Percentiles rank a stretch among this genome's conserved stretches.
These are phyloP conservation scores for Sarocladiaceae sp. DNA, from an alignment of 2,329 filamentous ascomycete genomes.

Conservation along the genomic window DNA sequence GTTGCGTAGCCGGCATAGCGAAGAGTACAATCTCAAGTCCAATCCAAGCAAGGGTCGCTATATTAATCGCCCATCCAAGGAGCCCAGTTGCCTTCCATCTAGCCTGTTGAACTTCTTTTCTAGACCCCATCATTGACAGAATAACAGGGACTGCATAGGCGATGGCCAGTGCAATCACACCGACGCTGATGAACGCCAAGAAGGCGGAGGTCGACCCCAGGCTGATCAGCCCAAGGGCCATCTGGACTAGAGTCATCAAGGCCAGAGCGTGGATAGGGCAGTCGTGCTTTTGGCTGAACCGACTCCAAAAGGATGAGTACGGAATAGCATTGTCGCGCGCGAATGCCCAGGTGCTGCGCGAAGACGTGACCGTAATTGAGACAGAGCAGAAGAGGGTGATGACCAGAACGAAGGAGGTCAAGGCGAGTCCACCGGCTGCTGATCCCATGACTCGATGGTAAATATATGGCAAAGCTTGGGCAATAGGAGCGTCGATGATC, in stretches of 20 bases:
- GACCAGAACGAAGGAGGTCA: conserved; percentile 49
- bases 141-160: neutral
- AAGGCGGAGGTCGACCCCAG: conserved; percentile 33
- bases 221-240: conserved; percentile 52
- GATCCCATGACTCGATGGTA: conserved; percentile 47
- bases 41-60: conserved; percentile 46
- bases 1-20: conserved; percentile 45
- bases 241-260: conserved; percentile 32
- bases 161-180: neutral
- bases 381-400: conserved; percentile 56
- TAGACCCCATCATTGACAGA: too few relatives aligned
- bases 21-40: conserved; percentile 49
- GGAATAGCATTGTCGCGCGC: conserved; percentile 55
- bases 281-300: conserved; percentile 47
- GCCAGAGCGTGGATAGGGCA: conserved; percentile 53
- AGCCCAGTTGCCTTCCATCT: conserved; percentile 13
- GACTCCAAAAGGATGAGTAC: conserved; percentile 43
- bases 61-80: conserved; percentile 41
- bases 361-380: conserved; percentile 55
- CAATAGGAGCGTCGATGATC: conserved; percentile 42
- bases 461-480: conserved; percentile 52
- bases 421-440: conserved; percentile 43
- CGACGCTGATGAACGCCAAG: neutral
- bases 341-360: conserved; percentile 57
- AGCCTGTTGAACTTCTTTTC: neutral